Evolutionary conservation across 2,329 filamentous ascomycete species (phyloP).

Genomic region (Lachnellula willkommii): DNA sequence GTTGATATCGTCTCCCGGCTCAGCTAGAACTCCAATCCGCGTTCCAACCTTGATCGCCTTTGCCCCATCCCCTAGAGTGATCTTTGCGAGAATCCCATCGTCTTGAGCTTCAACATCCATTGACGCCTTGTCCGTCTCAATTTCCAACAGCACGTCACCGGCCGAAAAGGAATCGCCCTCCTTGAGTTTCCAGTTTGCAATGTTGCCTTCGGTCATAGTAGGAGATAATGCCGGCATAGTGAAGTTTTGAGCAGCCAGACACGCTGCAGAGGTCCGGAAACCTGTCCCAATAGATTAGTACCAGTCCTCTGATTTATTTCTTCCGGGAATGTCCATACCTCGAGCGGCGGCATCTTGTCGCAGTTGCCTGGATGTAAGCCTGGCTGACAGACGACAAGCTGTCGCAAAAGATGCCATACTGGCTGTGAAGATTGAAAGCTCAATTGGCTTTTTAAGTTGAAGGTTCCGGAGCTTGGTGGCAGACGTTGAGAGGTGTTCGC

Average conservation of each 20-base stretch:
- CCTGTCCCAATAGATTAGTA: conserved; percentile 40
- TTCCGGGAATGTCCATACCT: conserved; percentile 42
- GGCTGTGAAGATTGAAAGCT: conserved; percentile 24
- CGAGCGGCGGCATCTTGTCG: conserved; percentile 49
- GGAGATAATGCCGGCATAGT: conserved; percentile 87
- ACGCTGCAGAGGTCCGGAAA: conserved; percentile 57
- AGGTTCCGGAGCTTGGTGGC: conserved; percentile 11
- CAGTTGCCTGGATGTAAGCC: conserved; percentile 51
- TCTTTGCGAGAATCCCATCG: conserved; percentile 80
- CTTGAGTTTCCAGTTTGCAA: conserved; percentile 78
- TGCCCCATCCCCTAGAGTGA: conserved; percentile 65
- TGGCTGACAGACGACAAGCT: conserved; percentile 58
- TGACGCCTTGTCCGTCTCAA: conserved; percentile 89
- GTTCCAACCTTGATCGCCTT: conserved; percentile 74
- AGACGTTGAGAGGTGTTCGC: conserved; percentile 13
- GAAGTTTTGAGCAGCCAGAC: conserved; percentile 75
- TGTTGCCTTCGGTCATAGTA: conserved; percentile 92
- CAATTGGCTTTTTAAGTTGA: conserved; percentile 26
- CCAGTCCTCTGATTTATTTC: conserved; percentile 8
- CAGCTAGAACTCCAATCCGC: conserved; percentile 77
- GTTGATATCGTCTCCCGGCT: conserved; percentile 72
- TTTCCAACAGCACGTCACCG: conserved; percentile 83
- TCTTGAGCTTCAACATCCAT: conserved; percentile 95
- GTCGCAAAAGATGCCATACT: conserved; percentile 63
- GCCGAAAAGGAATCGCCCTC: conserved; percentile 78